Conservation (phyloP, 2,329 filamentous ascomycete genomes). For the Talaromyces sp. region DNA sequence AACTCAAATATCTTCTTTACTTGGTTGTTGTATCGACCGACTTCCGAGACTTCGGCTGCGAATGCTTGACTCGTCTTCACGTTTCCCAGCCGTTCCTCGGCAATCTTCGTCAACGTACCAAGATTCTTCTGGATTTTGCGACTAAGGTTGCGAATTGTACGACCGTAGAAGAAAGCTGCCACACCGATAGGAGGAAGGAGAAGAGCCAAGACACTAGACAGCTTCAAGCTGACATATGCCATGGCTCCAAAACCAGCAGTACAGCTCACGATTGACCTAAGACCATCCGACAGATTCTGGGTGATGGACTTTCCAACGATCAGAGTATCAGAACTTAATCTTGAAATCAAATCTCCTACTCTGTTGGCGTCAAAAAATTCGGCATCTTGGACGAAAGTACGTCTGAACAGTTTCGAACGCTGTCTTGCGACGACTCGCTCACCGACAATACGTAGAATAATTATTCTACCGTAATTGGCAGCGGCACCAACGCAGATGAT, state of each 20-base stretch:
- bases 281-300: constrained; percentile 94
- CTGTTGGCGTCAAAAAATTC: constrained; percentile 99
- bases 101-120: constrained; percentile 90
- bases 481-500: constrained; percentile 79
- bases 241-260: constrained; percentile 86
- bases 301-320: constrained; percentile 99
- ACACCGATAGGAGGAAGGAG: constrained; percentile 90
- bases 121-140: constrained; percentile 91
- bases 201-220: constrained; percentile 80
- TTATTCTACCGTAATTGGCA: constrained; percentile 90
- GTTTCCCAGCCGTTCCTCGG: constrained; percentile 95
- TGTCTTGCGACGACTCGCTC: constrained; percentile 90
- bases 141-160: constrained; percentile 82
- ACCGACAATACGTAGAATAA: constrained; percentile 88
- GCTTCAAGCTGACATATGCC: constrained; percentile 89
- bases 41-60: constrained; percentile 85
- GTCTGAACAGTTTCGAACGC: constrained; percentile 82
- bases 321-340: constrained; percentile 91
- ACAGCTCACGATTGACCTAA: constrained; percentile 85
- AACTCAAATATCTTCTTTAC: constrained; percentile 88
- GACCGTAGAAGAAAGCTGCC: constrained; percentile 86
- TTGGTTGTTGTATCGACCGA: constrained; percentile 85
- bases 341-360: constrained; percentile 92
- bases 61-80: constrained; percentile 96
- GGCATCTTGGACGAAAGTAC: constrained; percentile 94